Conservation (phyloP, 148 eudicot genomes). For the Chenopodium album region DNA sequence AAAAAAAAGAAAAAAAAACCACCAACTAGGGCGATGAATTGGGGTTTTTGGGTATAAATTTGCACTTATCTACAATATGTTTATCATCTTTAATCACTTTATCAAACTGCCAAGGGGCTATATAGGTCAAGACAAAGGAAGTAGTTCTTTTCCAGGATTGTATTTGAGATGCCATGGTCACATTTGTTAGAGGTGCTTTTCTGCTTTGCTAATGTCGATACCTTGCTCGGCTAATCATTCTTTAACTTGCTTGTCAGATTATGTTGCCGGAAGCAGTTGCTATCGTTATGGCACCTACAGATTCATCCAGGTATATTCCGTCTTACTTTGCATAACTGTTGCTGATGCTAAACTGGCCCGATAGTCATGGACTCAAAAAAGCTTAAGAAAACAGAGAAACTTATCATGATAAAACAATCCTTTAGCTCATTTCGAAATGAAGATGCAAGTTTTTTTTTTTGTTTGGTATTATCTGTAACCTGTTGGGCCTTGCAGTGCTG, state of each 20-base stretch:
- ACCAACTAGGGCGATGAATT: no score
- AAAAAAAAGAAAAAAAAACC: no score
- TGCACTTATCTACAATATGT: no score
- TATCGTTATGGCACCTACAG: conserved; percentile 99
- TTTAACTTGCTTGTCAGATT: conserved; percentile 45
- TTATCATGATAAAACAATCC: background rate
- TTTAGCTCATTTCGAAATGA: background rate
- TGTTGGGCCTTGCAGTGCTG: background rate
- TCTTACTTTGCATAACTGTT: background rate
- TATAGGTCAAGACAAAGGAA: no score
- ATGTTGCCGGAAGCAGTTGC: conserved; percentile 99
- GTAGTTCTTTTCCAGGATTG: background rate
- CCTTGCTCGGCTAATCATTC: background rate
- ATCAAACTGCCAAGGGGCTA: no score
- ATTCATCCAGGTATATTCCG: conserved; percentile 69
- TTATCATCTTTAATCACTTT: no score
- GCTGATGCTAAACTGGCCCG: background rate
- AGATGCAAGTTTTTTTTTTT: background rate
- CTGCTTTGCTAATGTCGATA: background rate
- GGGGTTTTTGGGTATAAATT: no score
- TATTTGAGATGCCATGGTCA: background rate
- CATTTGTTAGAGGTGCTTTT: background rate
- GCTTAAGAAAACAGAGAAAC: background rate
- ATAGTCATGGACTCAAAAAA: background rate
- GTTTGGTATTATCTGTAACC: background rate